Percentiles rank a stretch among this genome's conserved stretches.
Evolutionary conservation across 371 early-diverging fungal species (phyloP).

Genomic region (Rhizopus microsporus): DNA sequence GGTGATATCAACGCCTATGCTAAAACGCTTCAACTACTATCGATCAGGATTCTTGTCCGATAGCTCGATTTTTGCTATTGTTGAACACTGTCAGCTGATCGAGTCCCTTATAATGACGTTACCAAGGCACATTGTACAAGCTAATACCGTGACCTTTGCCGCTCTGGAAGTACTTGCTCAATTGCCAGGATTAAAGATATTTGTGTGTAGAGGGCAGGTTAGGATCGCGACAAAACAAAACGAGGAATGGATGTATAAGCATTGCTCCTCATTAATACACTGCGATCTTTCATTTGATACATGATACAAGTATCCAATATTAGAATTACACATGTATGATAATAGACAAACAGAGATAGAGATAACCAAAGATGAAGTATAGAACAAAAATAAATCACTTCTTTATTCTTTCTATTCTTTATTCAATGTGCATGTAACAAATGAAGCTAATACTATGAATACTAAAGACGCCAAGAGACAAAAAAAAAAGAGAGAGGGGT

Average conservation of each 20-base stretch:
- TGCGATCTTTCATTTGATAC: constrained; percentile 15
- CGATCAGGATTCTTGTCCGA: constrained; percentile 22
- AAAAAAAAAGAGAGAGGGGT: too few relatives aligned
- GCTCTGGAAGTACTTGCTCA: constrained; percentile 12
- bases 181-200: constrained; percentile 9
- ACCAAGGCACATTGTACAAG: constrained; percentile 18
- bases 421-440: too few relatives aligned
- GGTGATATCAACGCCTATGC: background rate
- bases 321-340: too few relatives aligned
- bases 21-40: constrained; percentile 4
- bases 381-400: too few relatives aligned
- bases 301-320: too few relatives aligned
- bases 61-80: constrained; percentile 12
- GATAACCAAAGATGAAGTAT: too few relatives aligned
- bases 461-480: too few relatives aligned
- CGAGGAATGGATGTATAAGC: constrained; percentile 1
- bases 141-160: constrained; percentile 19
- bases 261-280: constrained; percentile 1
- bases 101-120: constrained; percentile 17
- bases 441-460: too few relatives aligned
- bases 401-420: too few relatives aligned
- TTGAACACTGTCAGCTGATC: constrained; percentile 13
- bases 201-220: constrained; percentile 23
- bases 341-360: too few relatives aligned
- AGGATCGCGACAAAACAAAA: constrained; percentile 12